Evolutionary conservation across 306 rosid genomes (phyloP).

Genomic region (Cicer arietinum): DNA sequence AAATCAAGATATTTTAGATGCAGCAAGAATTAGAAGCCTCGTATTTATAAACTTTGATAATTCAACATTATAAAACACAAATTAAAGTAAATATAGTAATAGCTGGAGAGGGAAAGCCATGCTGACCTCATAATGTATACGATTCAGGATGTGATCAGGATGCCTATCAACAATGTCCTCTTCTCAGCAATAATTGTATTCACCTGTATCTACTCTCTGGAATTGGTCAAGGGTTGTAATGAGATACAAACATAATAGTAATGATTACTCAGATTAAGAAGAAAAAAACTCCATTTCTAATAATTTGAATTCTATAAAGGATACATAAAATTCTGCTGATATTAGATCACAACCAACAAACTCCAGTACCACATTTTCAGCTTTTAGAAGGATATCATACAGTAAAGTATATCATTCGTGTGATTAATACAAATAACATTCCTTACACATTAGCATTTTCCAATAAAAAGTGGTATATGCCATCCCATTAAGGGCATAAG

Average conservation of each 20-base stretch:
- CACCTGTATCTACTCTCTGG: conserved; percentile 93
- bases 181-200: conserved; percentile 77
- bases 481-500: background rate
- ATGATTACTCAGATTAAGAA: conserved; percentile 18
- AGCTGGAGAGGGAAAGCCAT: conserved; percentile 26
- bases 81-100: conserved; percentile 31
- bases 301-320: conserved; percentile 58
- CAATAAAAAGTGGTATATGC: no score
- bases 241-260: conserved; percentile 37
- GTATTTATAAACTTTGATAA: background rate
- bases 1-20: no score
- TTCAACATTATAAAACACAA: background rate
- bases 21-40: no score
- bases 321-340: conserved; percentile 94
- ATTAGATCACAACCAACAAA: conserved; percentile 80
- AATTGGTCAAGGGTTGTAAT: conserved; percentile 63
- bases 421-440: no score
- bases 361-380: conserved; percentile 78
- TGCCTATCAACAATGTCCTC: conserved; percentile 75
- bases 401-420: no score
- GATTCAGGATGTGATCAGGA: conserved; percentile 90
- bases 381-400: conserved; percentile 69
- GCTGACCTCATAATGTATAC: conserved; percentile 88
- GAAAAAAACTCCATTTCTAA: background rate
- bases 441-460: no score